phyloP scores from a whole-genome alignment of 306 rosid genomes.

The Cucurbita ficifolia region DNA sequence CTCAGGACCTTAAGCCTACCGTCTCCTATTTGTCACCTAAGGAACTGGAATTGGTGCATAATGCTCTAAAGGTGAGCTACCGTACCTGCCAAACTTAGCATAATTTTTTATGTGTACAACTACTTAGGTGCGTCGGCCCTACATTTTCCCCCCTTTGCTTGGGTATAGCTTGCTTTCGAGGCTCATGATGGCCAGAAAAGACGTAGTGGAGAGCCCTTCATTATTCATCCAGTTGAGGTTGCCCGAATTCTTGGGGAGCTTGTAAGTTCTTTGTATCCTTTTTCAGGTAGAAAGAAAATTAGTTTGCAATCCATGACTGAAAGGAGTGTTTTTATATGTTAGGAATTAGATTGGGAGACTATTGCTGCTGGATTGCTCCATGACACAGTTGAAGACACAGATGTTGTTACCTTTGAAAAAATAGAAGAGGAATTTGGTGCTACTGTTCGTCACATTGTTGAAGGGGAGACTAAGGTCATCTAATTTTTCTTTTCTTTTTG shows the following conservation, averaged over 20 bases:
- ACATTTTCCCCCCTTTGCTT: neutral
- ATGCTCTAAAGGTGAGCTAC: constrained; percentile 71
- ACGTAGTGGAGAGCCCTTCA: constrained; percentile 98
- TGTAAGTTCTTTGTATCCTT: constrained; percentile 31
- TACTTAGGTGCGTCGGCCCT: neutral
- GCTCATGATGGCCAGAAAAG: constrained; percentile 99
- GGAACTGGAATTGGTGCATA: constrained; percentile 71
- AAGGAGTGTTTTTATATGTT: constrained; percentile 8
- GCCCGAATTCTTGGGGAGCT: constrained; percentile 95
- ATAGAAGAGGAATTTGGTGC: constrained; percentile 93
- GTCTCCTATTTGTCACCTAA: constrained; percentile 67
- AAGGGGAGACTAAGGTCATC: constrained; percentile 96
- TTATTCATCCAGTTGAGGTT: constrained; percentile 99
- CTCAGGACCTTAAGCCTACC: constrained; percentile 78
- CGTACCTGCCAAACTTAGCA: constrained; percentile 12
- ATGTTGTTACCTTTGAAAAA: constrained; percentile 74
- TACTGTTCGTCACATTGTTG: constrained; percentile 82
- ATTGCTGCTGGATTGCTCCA: constrained; percentile 94
- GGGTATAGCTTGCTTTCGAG: constrained; percentile 71
- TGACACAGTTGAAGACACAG: constrained; percentile 94
- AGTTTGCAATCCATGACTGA: constrained; percentile 12
- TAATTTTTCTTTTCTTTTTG: constrained; percentile 1
- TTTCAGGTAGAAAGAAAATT: neutral
- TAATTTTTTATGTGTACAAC: constrained; percentile 6
- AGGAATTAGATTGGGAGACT: constrained; percentile 99